Evolutionary conservation across 164 flowering plant genomes (phyloP), one percentile per base, ranked within the genome.

Genomic region (Protea cynaroides): DNA sequence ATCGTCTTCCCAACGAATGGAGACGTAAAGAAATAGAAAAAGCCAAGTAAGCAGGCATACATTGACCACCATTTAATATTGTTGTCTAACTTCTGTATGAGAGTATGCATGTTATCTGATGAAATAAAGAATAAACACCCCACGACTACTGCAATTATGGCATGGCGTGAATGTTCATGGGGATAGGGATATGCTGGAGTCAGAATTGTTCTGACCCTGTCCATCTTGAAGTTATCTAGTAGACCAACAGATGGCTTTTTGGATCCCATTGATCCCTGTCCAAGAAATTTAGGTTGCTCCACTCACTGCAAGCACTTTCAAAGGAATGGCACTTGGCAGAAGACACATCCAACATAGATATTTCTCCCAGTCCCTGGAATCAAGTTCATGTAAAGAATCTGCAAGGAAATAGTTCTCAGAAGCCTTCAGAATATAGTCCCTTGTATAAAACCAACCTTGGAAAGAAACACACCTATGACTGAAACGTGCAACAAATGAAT

Each of bases 61-160:
- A 95, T 95, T 34, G 97, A 95, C 99, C 99, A 95, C 98, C 97
- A 95, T 65, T 95, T 95, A 25, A 88, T 68, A 65, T 92, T 95
- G 75, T 77, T 87, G 72, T 94, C 99, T 64, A 94, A 72, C 66
- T 90, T 88, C 67, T 83, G 93, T 67, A 92, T 68, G 52, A 95
- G 86, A 21, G 96, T 90, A 64, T 88, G 90, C 81, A 95, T 88
- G 76, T 92, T 95, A 65, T 95, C 99, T 0, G 89, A 92, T 47
- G 99, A 95, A 63, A 95, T 95, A 71, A 95, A 95, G 69, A 95
- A 95, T 29, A 95, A 80, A 76, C 97, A 92, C 59, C 94, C 97
- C 72, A 87, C 82, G 43, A 77, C 77, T 7, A 95, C 97, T 22
- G 97, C 97, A 65, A 87, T 90, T 25, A 90, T 66, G 8, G 97